Conservation (phyloP, 352 stramenopile species). For the Pythium myriotylum region DNA sequence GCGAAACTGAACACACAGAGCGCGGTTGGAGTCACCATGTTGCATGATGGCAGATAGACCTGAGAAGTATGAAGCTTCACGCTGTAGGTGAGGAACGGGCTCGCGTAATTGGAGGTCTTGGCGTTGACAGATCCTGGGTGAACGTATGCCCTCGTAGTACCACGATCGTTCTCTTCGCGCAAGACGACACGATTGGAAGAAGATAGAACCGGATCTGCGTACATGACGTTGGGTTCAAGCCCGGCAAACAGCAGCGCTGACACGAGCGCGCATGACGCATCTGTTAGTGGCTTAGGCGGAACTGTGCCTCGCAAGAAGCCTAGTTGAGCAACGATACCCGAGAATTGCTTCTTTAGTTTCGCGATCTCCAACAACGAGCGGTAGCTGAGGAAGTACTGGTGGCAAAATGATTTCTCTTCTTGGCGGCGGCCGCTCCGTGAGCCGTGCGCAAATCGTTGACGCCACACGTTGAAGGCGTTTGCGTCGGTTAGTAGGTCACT, state of each 20-base stretch:
- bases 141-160: constrained; percentile 53
- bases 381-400: constrained; percentile 64
- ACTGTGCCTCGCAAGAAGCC: constrained; percentile 47
- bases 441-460: constrained; percentile 6
- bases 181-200: constrained; percentile 13
- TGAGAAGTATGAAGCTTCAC: constrained; percentile 86
- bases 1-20: constrained; percentile 74
- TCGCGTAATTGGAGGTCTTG: constrained; percentile 53
- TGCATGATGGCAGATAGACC: constrained; percentile 75
- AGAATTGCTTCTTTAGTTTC: constrained; percentile 82
- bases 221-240: constrained; percentile 93
- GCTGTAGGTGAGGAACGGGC: constrained; percentile 73
- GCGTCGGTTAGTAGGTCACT: constrained; percentile 82
- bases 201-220: constrained; percentile 53
- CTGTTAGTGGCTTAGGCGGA: constrained; percentile 38
- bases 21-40: constrained; percentile 58
- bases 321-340: constrained; percentile 58
- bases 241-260: constrained; percentile 73
- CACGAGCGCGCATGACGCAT: constrained; percentile 58
- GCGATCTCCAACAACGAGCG: constrained; percentile 59
- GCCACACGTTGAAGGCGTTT: constrained; percentile 76
- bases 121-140: constrained; percentile 81
- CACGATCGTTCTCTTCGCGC: constrained; percentile 37
- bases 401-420: constrained; percentile 67
- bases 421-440: not conserved